These are phyloP conservation scores for Tulasnella sp. DNA, from an alignment of 768 basidiomycete species.

Conservation along the genomic window DNA sequence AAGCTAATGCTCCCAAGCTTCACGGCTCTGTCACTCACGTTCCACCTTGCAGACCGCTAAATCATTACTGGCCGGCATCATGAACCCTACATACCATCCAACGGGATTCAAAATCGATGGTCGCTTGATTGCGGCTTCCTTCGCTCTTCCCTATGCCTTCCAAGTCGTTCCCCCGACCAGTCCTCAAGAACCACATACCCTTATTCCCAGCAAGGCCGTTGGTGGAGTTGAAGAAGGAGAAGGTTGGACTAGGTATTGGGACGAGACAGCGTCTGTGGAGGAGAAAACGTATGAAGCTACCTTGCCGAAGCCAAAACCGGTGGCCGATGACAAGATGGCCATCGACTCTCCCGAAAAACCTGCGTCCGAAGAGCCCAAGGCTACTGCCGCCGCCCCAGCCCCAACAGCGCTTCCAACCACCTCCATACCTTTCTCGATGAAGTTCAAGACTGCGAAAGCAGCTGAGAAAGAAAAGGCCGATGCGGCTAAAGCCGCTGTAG, in stretches of 20 bases:
- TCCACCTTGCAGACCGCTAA: constrained; percentile 63
- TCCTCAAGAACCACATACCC: constrained; percentile 70
- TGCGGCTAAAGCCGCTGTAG: not conserved
- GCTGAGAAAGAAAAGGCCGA: constrained; percentile 14
- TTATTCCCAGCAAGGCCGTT: constrained; percentile 60
- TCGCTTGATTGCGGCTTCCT: constrained; percentile 84
- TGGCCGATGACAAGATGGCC: constrained; percentile 54
- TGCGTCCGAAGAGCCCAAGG: not conserved
- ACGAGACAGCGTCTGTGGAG: constrained; percentile 73
- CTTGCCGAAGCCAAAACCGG: constrained; percentile 44
- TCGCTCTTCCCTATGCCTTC: constrained; percentile 88
- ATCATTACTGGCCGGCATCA: constrained; percentile 73
- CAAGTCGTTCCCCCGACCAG: constrained; percentile 72
- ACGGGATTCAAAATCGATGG: constrained; percentile 92
- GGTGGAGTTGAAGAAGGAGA: constrained; percentile 63
- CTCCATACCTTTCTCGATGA: constrained; percentile 25
- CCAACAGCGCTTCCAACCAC: constrained; percentile 26
- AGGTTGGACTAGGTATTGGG: constrained; percentile 83
- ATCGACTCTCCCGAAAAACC: constrained; percentile 50
- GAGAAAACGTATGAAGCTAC: constrained; percentile 78
- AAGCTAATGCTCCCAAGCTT: constrained; percentile 32
- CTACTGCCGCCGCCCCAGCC: not conserved
- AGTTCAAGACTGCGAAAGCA: constrained; percentile 25
- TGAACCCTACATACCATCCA: constrained; percentile 83
- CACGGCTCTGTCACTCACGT: not conserved